phyloP scores from a whole-genome alignment of 2,329 filamentous ascomycete species.

The Teratosphaeria gauchensis region DNA sequence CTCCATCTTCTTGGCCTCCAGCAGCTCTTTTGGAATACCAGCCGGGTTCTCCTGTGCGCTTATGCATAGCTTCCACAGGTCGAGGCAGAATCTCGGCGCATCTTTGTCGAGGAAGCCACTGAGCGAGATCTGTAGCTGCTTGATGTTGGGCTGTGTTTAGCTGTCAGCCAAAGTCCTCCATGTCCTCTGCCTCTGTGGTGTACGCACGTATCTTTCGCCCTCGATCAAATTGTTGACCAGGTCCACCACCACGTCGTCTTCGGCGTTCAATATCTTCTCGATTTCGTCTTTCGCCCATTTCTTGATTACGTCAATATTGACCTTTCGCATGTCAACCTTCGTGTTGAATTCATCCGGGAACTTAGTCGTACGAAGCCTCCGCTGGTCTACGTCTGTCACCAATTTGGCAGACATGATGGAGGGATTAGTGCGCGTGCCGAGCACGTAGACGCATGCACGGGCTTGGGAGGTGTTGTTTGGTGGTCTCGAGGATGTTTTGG shows the following conservation, averaged over 20 bases:
- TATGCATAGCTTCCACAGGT: slow-evolving; percentile 82
- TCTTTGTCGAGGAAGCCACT: slow-evolving; percentile 94
- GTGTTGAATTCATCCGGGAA: slow-evolving; percentile 88
- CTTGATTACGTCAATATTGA: slow-evolving; percentile 96
- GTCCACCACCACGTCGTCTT: slow-evolving; percentile 94
- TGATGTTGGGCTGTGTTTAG: slow-evolving; percentile 74
- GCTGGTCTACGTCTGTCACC: slow-evolving; percentile 71
- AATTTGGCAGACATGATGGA: slow-evolving; percentile 19
- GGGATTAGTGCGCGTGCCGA: not conserved
- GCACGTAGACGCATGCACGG: not conserved
- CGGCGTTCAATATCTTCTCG: slow-evolving; percentile 75
- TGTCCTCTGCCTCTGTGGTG: not conserved
- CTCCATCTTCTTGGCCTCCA: slow-evolving; percentile 94
- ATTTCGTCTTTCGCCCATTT: slow-evolving; percentile 95
- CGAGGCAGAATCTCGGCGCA: slow-evolving; percentile 79
- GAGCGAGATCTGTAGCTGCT: slow-evolving; percentile 85
- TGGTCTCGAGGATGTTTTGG: not conserved
- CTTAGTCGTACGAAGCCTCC: slow-evolving; percentile 81
- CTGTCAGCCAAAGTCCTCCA: not conserved
- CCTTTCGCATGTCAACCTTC: slow-evolving; percentile 95
- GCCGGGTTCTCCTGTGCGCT: slow-evolving; percentile 82
- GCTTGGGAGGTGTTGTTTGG: not conserved
- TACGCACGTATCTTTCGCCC: slow-evolving; percentile 62
- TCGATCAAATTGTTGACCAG: slow-evolving; percentile 64
- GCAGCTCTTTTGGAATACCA: slow-evolving; percentile 84